Evolutionary conservation across 2,329 filamentous ascomycete species (phyloP), one percentile per base, ranked within the genome.

Genomic region (Xylariales sp.): DNA sequence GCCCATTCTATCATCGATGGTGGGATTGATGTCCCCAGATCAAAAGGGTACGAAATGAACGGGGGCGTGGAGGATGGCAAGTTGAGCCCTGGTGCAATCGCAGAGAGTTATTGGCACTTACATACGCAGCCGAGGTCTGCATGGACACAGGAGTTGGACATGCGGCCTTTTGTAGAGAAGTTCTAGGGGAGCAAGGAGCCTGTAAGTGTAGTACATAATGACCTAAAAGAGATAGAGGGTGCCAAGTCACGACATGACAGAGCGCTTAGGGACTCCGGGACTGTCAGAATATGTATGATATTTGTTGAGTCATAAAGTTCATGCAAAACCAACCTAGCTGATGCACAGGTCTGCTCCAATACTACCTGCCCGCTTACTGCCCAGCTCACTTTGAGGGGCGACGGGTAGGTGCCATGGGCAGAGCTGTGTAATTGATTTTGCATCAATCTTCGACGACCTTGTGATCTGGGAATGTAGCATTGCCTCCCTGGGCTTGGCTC

Each of bases 1-100:
- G 74, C 78, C 3, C 85, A 88, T 65, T 79, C 80, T 2, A 76
- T 88, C 46, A 78, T 88, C 46, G 85, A 89, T 60, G 85, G 85
- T 1, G 74, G 86, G 3, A 88, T 89, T 62, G 82, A 88, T 62
- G 86, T 84, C 39, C 80, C 82, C 1, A 66, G 74, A 47, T 85
- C 81, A 2, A 80, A 77, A 57, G 72, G 71, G 1, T 54, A 58
- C 18, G 28, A 11, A 11, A 50, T 53, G 12, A 57, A 68, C 51
- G 50, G 55, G 38, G 59, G 64, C 15, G 60, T 53, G 19, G 54
- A 64, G 38, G 63, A 68, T 52, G 54, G 66, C 10, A 87, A 86
- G 66, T 73, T 89, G 48, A 76, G 65, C 49, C 71, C 83, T 12
- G 79, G 84, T 49, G 81, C 79, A 75, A 88, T 88, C 66, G 84